These are phyloP conservation scores for Arachis monticola DNA, from an alignment of 331 rosid genomes.

Conservation along the genomic window DNA sequence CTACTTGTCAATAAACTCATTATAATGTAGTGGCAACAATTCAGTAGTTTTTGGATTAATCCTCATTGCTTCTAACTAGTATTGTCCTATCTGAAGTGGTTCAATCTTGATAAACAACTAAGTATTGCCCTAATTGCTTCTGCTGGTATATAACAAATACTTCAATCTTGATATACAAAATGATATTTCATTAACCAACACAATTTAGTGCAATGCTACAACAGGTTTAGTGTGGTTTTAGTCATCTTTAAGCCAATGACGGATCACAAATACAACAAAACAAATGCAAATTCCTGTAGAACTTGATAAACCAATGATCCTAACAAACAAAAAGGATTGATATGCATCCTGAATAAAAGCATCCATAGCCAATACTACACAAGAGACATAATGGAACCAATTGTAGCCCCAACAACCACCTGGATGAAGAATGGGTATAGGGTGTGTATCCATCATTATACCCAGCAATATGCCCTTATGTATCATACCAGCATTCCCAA, in stretches of 20 bases:
- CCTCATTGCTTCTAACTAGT: too few species aligned
- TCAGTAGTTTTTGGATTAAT: too few species aligned
- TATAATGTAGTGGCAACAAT: too few species aligned
- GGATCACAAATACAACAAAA: conserved; percentile 52
- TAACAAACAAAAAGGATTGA: conserved; percentile 57
- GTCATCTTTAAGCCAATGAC: conserved; percentile 66
- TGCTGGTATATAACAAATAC: too few species aligned
- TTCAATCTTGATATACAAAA: conserved; percentile 10
- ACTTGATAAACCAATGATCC: conserved; percentile 52
- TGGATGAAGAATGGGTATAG: conserved; percentile 47
- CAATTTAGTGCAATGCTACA: neutral
- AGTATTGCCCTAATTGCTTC: too few species aligned
- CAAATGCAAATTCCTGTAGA: conserved; percentile 64
- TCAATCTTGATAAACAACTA: too few species aligned
- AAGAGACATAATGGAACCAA: conserved; percentile 60
- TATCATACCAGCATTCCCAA: conserved; percentile 19
- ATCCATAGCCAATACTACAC: conserved; percentile 77
- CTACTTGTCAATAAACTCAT: too few species aligned
- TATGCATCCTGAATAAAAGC: conserved; percentile 58
- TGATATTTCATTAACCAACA: neutral
- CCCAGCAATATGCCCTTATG: conserved; percentile 53
- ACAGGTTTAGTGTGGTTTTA: conserved; percentile 29
- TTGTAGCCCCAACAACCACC: conserved; percentile 72
- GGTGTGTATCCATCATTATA: too few species aligned
- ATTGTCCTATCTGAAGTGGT: too few species aligned